Conservation (phyloP, 169 alveolate genomes). For the Plasmodium gaboni region DNA sequence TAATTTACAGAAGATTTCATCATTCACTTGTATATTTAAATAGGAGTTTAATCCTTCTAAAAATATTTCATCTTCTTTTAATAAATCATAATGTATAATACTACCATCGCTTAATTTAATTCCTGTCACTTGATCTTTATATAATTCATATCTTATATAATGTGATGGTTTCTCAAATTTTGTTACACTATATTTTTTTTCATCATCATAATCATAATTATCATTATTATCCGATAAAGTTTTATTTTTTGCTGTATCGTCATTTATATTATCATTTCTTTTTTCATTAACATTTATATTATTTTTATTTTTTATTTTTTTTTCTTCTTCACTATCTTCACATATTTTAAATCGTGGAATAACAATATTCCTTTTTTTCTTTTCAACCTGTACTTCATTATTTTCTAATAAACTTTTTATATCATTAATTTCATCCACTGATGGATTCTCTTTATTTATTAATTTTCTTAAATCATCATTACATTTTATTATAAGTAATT, state of each 20-base stretch:
- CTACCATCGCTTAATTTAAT: conserved; percentile 82
- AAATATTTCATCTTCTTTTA: conserved; percentile 83
- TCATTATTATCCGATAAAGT: no score
- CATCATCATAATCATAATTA: no score
- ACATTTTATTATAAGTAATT: conserved; percentile 31
- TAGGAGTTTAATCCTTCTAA: conserved; percentile 80
- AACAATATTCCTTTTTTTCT: conserved; percentile 61
- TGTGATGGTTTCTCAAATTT: conserved; percentile 83
- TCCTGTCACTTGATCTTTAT: conserved; percentile 88
- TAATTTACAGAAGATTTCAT: conserved; percentile 78
- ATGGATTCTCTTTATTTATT: conserved; percentile 56
- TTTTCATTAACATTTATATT: background rate
- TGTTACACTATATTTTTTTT: conserved; percentile 28
- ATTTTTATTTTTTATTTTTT: conserved; percentile 4
- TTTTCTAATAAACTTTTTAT: conserved; percentile 41
- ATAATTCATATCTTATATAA: conserved; percentile 87
- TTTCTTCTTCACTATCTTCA: conserved; percentile 18
- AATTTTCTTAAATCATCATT: conserved; percentile 56
- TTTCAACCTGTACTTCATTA: conserved; percentile 31
- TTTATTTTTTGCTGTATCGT: no score
- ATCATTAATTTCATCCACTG: conserved; percentile 37
- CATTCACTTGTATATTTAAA: conserved; percentile 41
- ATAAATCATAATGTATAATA: conserved; percentile 85
- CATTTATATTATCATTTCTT: no score
- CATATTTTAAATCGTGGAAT: conserved; percentile 74